Conservation (phyloP, 495 filamentous ascomycete genomes). For the Aspergillus nanangensis region DNA sequence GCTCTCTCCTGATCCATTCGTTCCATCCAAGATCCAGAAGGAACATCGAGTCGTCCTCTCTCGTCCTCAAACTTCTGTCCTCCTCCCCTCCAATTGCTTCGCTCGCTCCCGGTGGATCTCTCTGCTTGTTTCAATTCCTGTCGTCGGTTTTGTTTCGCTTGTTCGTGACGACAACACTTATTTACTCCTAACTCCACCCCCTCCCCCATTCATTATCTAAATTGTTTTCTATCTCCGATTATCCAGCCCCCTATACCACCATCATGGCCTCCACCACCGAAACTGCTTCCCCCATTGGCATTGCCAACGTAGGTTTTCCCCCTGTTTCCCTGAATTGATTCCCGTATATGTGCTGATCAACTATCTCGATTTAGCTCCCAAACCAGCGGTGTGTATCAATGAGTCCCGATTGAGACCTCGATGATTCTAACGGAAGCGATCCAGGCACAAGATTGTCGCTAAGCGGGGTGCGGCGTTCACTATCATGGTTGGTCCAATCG, state of each 20-base stretch:
- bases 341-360: not conserved
- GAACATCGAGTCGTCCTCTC: no score
- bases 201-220: conserved; percentile 11
- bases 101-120: not conserved
- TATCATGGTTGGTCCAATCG: conserved; percentile 73
- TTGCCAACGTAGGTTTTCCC: conserved; percentile 78
- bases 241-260: conserved; percentile 23
- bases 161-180: not conserved
- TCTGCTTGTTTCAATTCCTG: not conserved
- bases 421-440: conserved; percentile 27
- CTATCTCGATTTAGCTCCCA: conserved; percentile 54
- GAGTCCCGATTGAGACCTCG: conserved; percentile 7
- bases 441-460: conserved; percentile 96
- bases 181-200: not conserved
- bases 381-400: conserved; percentile 69
- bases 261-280: conserved; percentile 77
- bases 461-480: conserved; percentile 99
- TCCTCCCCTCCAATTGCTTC: conserved; percentile 8
- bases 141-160: not conserved
- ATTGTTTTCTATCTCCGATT: conserved; percentile 13
- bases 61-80: not conserved
- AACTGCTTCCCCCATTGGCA: conserved; percentile 92
- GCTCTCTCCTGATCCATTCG: not conserved
- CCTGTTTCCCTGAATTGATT: not conserved
- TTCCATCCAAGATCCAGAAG: no score